Evolutionary conservation across 2,329 filamentous ascomycete species (phyloP), one percentile per base, ranked within the genome.

Genomic region (Colletotrichum tofieldiae): DNA sequence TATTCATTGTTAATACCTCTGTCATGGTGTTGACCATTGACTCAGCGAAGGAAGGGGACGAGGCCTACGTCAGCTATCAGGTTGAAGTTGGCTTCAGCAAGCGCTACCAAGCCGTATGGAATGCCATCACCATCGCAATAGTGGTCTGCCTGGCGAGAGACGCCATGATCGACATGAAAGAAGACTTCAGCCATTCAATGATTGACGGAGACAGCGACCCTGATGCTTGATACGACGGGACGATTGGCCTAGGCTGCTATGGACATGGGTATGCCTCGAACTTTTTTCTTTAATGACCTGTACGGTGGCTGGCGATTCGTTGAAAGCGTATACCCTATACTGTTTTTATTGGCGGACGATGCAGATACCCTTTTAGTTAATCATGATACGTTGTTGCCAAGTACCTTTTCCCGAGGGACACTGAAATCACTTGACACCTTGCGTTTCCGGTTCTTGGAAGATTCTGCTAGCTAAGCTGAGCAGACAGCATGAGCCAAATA

Each of bases 81-180:
- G 80, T 84, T n/a, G 81, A 84, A 56, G 76, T 81, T 29, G 78
- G 84, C 56, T 84, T 86, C 55, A 77, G 79, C 63, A 80, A 84
- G 54, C 77, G 77, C 14, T 77, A 79, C 23, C 83, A 85, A 75
- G 81, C 83, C 64, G 79, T 86, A 29, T 86, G 84, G 84, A 85
- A 86, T 73, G 84, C 83, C 2, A 74, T 86, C 47, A 85, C 84
- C 5, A 65, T 84, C 12, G 84, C 83, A 11, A 78, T 84, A 29
- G 80, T 80, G 14, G 79, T 81, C 2, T 85, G 84, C 65, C 74
- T 82, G 65, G 84, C 84, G 5, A 79, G 84, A 18, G 83, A 85
- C 59, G 81, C 84, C 65, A 76, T 85, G 65, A 81, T 80, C 56
- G 67, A 75, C 8, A 77, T 82, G 54, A 60, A 75, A 26, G 76